Evolutionary conservation across 2,329 filamentous ascomycete species (phyloP).

Genomic region (Waltergamsia citrina): DNA sequence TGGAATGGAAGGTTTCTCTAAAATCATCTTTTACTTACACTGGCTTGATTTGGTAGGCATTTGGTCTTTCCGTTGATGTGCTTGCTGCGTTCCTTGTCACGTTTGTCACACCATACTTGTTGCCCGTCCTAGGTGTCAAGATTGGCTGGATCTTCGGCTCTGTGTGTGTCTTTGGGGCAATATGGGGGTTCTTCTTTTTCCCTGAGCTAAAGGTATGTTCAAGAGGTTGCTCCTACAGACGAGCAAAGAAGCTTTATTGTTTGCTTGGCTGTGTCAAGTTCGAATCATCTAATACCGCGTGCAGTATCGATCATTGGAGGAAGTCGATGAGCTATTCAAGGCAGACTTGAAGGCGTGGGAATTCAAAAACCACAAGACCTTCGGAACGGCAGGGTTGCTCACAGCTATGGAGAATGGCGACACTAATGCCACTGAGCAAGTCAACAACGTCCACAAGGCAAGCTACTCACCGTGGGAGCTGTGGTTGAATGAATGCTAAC

Average conservation of each 20-base stretch:
- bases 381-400: constrained; percentile 1
- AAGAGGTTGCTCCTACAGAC: background rate
- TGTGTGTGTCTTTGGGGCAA: constrained; percentile 1
- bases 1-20: too few relatives aligned
- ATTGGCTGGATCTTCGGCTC: constrained; percentile 4
- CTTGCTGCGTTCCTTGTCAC: constrained; percentile 7
- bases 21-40: too few relatives aligned
- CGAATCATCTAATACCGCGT: too few relatives aligned
- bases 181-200: constrained; percentile 3
- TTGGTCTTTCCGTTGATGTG: constrained; percentile 4
- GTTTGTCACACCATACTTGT: constrained; percentile 4
- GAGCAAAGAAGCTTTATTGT: background rate
- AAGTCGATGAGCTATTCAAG: constrained; percentile 5
- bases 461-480: too few relatives aligned
- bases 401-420: constrained; percentile 3
- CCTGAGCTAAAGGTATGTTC: constrained; percentile 3
- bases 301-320: constrained; percentile 2
- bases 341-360: constrained; percentile 3
- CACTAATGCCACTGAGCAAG: too few relatives aligned
- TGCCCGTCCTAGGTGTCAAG: constrained; percentile 2
- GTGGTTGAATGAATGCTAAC: too few relatives aligned
- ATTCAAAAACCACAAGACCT: constrained; percentile 2
- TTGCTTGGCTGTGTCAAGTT: too few relatives aligned
- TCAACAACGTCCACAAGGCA: too few relatives aligned
- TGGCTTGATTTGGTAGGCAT: constrained; percentile 1